A percentile compares a stretch with the other conserved stretches of the same genome.
phyloP scores from a whole-genome alignment of 768 basidiomycete species.

The Tricholoma matsutake region DNA sequence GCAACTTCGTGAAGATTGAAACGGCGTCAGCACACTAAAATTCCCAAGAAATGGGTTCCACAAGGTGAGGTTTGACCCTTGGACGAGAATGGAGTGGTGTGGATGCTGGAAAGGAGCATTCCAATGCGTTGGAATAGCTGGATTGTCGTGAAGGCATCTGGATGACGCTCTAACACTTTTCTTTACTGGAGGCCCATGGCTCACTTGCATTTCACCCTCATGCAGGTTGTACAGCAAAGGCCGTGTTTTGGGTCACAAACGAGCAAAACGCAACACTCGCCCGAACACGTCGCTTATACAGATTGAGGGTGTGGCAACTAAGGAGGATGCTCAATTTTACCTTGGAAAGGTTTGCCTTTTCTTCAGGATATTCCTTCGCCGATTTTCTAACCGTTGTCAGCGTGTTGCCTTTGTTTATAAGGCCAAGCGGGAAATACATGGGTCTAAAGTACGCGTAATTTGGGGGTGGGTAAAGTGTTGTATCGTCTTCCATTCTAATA shows the following conservation, averaged over 20 bases:
- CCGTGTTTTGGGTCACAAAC: constrained; percentile 97
- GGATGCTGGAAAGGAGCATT: constrained; percentile 8
- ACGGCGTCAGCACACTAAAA: constrained; percentile 47
- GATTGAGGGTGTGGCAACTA: constrained; percentile 92
- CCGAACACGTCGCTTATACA: constrained; percentile 96
- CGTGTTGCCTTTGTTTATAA: constrained; percentile 98
- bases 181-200: background rate
- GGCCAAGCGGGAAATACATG: constrained; percentile 91
- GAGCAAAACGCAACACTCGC: constrained; percentile 93
- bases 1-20: constrained; percentile 39
- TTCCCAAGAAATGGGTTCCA: constrained; percentile 70
- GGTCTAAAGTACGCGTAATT: constrained; percentile 95
- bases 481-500: background rate
- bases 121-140: constrained; percentile 35
- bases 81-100: constrained; percentile 17
- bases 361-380: background rate
- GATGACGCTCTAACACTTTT: constrained; percentile 15
- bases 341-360: constrained; percentile 82
- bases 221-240: constrained; percentile 94
- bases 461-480: constrained; percentile 72
- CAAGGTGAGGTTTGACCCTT: constrained; percentile 56
- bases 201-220: background rate
- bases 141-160: constrained; percentile 33
- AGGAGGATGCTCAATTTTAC: constrained; percentile 97
- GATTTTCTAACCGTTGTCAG: constrained; percentile 35